Conservation (phyloP, 2,329 filamentous ascomycete species). For the Penicillium sp. region DNA sequence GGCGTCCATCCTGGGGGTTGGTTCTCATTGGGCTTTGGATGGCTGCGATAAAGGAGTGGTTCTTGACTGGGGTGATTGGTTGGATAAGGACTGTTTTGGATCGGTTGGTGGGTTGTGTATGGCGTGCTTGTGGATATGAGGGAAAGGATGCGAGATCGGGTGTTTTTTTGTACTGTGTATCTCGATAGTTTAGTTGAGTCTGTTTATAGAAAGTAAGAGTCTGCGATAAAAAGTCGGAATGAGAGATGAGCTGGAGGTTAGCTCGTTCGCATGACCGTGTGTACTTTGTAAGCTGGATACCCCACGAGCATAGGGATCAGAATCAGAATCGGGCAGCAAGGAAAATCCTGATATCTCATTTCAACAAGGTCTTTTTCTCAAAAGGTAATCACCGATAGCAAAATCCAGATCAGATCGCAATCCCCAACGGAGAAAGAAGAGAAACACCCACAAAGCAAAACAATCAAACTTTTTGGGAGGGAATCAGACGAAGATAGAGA, state of each 20-base stretch:
- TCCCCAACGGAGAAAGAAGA: conserved; percentile 1
- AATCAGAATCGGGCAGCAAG: background rate
- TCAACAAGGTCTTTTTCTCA: background rate
- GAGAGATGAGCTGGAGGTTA: too few relatives aligned
- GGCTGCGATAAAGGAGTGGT: conserved; percentile 12
- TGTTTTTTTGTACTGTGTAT: too few relatives aligned
- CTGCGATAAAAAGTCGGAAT: too few relatives aligned
- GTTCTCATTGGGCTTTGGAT: background rate
- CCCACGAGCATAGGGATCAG: too few relatives aligned
- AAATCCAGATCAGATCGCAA: background rate
- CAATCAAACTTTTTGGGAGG: conserved; percentile 29
- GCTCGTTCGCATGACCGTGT: too few relatives aligned
- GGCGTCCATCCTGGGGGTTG: background rate
- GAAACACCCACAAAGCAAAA: conserved; percentile 13
- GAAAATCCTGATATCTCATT: conserved; percentile 20
- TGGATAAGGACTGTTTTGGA: conserved; percentile 6
- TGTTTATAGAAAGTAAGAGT: too few relatives aligned
- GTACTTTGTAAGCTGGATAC: too few relatives aligned
- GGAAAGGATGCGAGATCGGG: too few relatives aligned
- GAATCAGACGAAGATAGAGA: conserved; percentile 8
- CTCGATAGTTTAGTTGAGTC: too few relatives aligned
- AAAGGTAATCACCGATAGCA: background rate
- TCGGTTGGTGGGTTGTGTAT: background rate
- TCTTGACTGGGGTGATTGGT: conserved; percentile 17
- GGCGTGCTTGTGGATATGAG: background rate